phyloP scores from a whole-genome alignment of 371 early-diverging fungal species.

The Chytridium lagenaria region DNA sequence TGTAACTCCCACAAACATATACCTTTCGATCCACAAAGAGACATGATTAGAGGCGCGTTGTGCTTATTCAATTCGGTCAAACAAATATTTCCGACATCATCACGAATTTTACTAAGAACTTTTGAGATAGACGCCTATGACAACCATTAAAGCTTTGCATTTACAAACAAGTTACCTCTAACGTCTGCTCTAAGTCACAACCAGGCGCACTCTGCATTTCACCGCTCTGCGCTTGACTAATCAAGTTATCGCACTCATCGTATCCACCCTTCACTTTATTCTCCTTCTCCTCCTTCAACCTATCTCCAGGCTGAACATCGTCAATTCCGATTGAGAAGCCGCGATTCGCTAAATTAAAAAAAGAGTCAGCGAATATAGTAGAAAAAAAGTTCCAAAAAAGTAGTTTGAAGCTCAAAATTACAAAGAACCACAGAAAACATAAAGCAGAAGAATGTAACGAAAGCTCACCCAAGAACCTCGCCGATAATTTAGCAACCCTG shows the following conservation, averaged over 20 bases:
- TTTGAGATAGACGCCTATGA: conserved; percentile 78
- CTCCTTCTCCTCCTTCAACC: conserved; percentile 80
- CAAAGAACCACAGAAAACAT: too few species aligned
- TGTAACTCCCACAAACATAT: conserved; percentile 24
- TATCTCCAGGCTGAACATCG: conserved; percentile 94
- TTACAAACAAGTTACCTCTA: conserved; percentile 63
- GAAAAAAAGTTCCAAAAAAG: too few species aligned
- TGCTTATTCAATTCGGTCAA: conserved; percentile 90
- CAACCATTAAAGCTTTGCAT: background rate
- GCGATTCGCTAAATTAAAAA: conserved; percentile 83
- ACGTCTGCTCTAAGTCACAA: conserved; percentile 85
- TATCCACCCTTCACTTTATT: conserved; percentile 82
- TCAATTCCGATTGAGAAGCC: conserved; percentile 99
- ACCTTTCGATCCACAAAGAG: conserved; percentile 97
- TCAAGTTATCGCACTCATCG: conserved; percentile 82
- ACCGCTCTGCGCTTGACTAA: conserved; percentile 74
- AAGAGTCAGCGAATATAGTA: too few species aligned
- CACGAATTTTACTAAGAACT: conserved; percentile 92
- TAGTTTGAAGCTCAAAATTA: too few species aligned
- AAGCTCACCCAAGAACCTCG: conserved; percentile 90
- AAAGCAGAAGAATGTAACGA: too few species aligned
- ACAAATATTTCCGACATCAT: conserved; percentile 95
- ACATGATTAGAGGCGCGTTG: conserved; percentile 99
- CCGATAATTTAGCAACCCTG: conserved; percentile 90
- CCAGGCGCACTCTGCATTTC: conserved; percentile 86